A percentile compares a stretch with the other conserved stretches of the same genome.
phyloP scores from a whole-genome alignment of 495 filamentous ascomycete species.

The Trichoderma erinaceum region DNA sequence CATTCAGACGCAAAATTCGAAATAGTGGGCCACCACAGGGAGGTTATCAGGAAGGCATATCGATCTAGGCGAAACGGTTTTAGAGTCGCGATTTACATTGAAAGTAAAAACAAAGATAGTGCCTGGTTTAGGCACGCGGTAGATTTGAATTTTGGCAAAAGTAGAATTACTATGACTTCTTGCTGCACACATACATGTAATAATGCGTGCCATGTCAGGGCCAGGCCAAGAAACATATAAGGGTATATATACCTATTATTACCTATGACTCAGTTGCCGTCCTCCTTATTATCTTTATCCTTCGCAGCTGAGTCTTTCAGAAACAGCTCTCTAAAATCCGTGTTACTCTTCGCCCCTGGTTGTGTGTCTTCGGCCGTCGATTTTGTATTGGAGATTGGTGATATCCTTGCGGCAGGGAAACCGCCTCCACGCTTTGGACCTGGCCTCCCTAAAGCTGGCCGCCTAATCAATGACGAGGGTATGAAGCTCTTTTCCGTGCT shows the following conservation, averaged over 20 bases:
- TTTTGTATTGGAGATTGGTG: slow-evolving; percentile 30
- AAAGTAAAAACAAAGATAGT: background rate
- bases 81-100: background rate
- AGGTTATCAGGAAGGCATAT: background rate
- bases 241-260: no score
- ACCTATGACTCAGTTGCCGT: background rate
- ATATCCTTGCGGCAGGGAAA: slow-evolving; percentile 31
- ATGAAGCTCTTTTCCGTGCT: slow-evolving; percentile 31
- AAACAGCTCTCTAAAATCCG: slow-evolving; percentile 81
- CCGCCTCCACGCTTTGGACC: slow-evolving; percentile 52
- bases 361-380: slow-evolving; percentile 20
- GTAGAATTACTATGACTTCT: background rate
- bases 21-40: background rate
- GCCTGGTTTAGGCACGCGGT: background rate
- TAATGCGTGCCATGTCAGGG: no score
- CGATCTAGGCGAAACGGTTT: background rate
- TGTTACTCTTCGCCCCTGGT: slow-evolving; percentile 64
- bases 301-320: slow-evolving; percentile 21
- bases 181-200: background rate
- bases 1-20: slow-evolving; percentile 8
- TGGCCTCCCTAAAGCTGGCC: slow-evolving; percentile 51
- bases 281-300: background rate
- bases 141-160: background rate
- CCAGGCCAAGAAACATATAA: no score
- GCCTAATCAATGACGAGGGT: slow-evolving; percentile 47